Evolutionary conservation across 1,139 yeast species (phyloP), one percentile per base, ranked within the genome.

Genomic region (Geotrichum macrosporum): DNA sequence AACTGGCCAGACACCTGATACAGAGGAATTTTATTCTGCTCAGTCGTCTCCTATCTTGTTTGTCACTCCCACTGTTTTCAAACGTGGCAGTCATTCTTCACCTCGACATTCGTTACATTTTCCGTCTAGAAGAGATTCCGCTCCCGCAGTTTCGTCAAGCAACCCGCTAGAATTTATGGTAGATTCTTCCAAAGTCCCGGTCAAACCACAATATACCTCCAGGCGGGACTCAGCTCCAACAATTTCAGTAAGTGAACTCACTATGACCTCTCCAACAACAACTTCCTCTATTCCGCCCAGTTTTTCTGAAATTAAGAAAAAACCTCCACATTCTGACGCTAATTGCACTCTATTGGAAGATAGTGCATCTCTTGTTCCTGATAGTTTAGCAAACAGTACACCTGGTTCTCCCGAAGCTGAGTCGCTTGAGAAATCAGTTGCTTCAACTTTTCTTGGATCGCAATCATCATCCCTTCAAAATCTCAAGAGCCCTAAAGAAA

Each of bases 151-250:
- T 5, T 33, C 35, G 13, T 10, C 5, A 15, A 8, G 21, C 8
- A 33, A 16, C 5, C 5, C 10, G 5, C 12, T 20, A 24, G 27
- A 10, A 8, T 6, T 24, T 24, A 6, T 8, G 9, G 9, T 8
- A 6, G 27, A 24, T 24, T 24, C 27, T 6, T 24, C 27, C 10
- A 8, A 6, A 8, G 9, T 24, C 27, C n/a, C n/a, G n/a, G 10
- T 8, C 27, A 24, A 10, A 24, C 6, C 27, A 8, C 27, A 24
- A 10, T 6, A 6, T 24, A 8, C 27, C 10, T 12, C 35, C 35
- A 33, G 20, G 19, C 35, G 35, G 19, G 35, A 19, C 4, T 33
- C 35, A 4, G 35, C 16, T 33, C 35, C 35, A 6, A 15, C 35
- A 4, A 33, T 33, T 8, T 33, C 35, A 15, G 19, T 5, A 13